Conservation (phyloP, 1,284 basidiomycete species). For the Boletellus dicymbophilus region DNA sequence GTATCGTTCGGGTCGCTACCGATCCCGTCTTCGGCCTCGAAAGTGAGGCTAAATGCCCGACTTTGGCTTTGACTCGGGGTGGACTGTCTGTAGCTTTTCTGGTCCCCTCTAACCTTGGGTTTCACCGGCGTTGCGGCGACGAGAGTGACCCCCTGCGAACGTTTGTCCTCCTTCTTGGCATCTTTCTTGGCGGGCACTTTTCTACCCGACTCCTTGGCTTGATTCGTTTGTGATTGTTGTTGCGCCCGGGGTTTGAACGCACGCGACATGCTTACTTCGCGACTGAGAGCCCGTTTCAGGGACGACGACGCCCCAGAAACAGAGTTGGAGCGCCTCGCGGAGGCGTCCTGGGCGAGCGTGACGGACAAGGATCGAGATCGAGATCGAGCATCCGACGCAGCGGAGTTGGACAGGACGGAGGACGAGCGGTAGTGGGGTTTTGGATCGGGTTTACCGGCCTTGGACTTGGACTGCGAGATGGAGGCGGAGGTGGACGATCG, state of each 20-base stretch:
- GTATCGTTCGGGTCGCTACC: not conserved
- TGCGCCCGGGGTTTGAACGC: conserved; percentile 49
- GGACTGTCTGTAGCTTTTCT: not conserved
- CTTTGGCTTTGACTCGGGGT: conserved; percentile 8
- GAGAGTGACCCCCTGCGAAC: conserved; percentile 44
- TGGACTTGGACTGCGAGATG: conserved; percentile 12
- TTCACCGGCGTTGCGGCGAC: conserved; percentile 64
- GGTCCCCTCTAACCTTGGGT: conserved; percentile 21
- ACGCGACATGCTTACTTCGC: conserved; percentile 75
- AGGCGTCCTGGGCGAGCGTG: conserved; percentile 55
- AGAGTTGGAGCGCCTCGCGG: conserved; percentile 43
- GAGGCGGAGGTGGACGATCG: conserved; percentile 18
- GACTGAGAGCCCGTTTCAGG: conserved; percentile 52
- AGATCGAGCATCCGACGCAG: conserved; percentile 33
- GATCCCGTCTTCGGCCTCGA: not conserved
- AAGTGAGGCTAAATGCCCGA: conserved; percentile 1
- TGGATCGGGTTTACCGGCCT: conserved; percentile 5
- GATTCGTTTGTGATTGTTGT: conserved; percentile 12
- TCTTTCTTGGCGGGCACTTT: conserved; percentile 9
- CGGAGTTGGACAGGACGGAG: conserved; percentile 12
- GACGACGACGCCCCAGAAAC: conserved; percentile 34
- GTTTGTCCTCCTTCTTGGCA: conserved; percentile 8
- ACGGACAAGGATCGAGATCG: conserved; percentile 69
- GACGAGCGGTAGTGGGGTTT: conserved; percentile 21
- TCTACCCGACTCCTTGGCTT: not conserved